Evolutionary conservation across 2,329 filamentous ascomycete species (phyloP), one percentile per base, ranked within the genome.

Genomic region (Pestalotiopsis sp.): DNA sequence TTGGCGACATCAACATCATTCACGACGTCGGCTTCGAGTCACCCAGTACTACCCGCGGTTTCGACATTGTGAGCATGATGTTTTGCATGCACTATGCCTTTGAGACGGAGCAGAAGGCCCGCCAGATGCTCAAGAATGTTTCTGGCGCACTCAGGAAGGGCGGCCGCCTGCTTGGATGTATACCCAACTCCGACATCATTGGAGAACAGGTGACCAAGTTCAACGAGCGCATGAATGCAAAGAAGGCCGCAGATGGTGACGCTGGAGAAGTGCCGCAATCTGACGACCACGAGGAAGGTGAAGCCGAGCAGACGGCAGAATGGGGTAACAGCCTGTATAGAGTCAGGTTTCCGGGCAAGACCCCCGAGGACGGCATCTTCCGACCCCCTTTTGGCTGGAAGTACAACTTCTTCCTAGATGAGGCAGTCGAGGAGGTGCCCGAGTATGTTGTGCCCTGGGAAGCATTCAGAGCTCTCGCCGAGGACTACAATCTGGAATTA

Each of bases 61-160:
- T 98, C 75, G 96, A 99, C 78, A 93, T 98, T 57, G 95, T 99
- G 71, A 94, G 92, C 77, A 97, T 97, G 89, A 99, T 99, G 96
- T 99, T 99, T 80, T 97, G 94, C 76, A 96, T 99, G 90, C 96
- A 99, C 82, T 99, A 99, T 79, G 95, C 96, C 5, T 99, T 98
- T 74, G 96, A 98, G 83, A 93, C 86, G 65, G 95, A 99, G 79
- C 88, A 90, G 62, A 97, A 97, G 80, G 94, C 95, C 2, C 90
- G 94, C 59, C 93, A 90, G 71, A 98, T 99, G 96, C 86, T 99
- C 67, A 89, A 91, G 75, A 99, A 99, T 76, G 95, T 99, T 3
- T 92, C 96, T 0, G 93, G 94, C 1, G 89, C 93, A 2, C 81
- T 99, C 75, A 97, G 95, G 80, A 98, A 98, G 78, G 96, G 96